Conservation (phyloP, 352 stramenopile species). For the Phytophthora idaei region DNA sequence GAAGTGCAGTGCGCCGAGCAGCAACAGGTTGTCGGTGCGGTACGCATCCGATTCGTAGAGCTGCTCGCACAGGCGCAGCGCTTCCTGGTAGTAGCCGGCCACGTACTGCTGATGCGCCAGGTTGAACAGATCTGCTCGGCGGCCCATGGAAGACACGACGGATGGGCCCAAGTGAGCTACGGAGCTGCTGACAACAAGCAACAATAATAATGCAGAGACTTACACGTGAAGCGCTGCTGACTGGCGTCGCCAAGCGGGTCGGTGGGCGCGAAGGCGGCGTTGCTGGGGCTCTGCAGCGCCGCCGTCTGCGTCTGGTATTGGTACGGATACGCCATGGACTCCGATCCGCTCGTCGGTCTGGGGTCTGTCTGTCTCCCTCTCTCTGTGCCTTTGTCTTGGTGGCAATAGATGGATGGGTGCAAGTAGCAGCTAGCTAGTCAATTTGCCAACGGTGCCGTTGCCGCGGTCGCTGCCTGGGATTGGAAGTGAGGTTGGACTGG, state of each 20-base stretch:
- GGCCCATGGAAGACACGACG: not conserved
- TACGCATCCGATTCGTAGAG: constrained; percentile 89
- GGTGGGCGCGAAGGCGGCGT: constrained; percentile 18
- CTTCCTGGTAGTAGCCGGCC: constrained; percentile 90
- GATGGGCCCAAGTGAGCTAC: constrained; percentile 5
- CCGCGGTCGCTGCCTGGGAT: constrained; percentile 18
- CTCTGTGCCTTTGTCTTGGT: constrained; percentile 2
- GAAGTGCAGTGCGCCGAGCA: constrained; percentile 94
- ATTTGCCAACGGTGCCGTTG: not conserved
- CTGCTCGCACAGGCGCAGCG: constrained; percentile 83
- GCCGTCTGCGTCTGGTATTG: constrained; percentile 29
- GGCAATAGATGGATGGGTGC: constrained; percentile 4
- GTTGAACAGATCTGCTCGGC: constrained; percentile 63
- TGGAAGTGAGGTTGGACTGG: constrained; percentile 31
- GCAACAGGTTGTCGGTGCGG: constrained; percentile 92
- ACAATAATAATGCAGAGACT: constrained; percentile 20
- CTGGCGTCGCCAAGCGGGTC: constrained; percentile 48
- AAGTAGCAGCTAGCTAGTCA: not conserved
- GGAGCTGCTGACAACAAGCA: constrained; percentile 4
- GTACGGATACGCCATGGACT: constrained; percentile 39
- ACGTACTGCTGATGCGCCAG: constrained; percentile 86
- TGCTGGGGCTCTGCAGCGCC: constrained; percentile 22
- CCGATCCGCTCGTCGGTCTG: constrained; percentile 1
- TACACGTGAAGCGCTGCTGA: constrained; percentile 75
- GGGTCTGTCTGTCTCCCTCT: not conserved